Evolutionary conservation across 192 early-diverging fungal species (phyloP).

Genomic region (Geranomyces michiganensis): DNA sequence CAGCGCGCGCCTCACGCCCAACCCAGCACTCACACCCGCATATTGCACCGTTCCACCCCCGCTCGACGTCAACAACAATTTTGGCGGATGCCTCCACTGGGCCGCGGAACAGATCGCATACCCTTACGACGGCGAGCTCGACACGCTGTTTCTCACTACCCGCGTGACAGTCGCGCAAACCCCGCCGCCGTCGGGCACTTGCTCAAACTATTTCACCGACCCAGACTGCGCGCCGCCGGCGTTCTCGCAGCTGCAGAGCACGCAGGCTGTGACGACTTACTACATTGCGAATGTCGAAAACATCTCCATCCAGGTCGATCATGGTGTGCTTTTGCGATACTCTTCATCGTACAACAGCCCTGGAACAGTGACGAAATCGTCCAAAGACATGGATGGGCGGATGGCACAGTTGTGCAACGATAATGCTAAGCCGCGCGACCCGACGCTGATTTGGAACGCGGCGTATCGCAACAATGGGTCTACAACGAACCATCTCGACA

Average conservation of each 20-base stretch:
- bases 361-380: not conserved
- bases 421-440: not conserved
- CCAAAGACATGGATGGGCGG: slow-evolving; percentile 18
- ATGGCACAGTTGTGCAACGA: slow-evolving; percentile 8
- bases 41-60: slow-evolving; percentile 34
- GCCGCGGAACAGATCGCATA: slow-evolving; percentile 34
- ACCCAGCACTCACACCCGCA: slow-evolving; percentile 7
- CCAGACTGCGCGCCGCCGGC: slow-evolving; percentile 13
- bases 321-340: slow-evolving; percentile 30
- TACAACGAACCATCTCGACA: slow-evolving; percentile 28
- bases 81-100: slow-evolving; percentile 36
- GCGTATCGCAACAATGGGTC: not conserved
- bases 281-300: slow-evolving; percentile 44
- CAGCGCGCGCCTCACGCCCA: slow-evolving; percentile 20
- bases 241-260: not conserved
- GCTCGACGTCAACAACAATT: not conserved
- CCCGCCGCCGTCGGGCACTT: slow-evolving; percentile 15
- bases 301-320: slow-evolving; percentile 34
- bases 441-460: not conserved
- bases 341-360: not conserved
- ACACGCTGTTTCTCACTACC: slow-evolving; percentile 43
- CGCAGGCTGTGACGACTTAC: slow-evolving; percentile 19
- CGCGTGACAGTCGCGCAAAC: slow-evolving; percentile 30
- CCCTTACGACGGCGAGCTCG: slow-evolving; percentile 34
- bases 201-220: slow-evolving; percentile 24